Conservation (phyloP, 495 filamentous ascomycete species). For the Penicillium verhagenii region DNA sequence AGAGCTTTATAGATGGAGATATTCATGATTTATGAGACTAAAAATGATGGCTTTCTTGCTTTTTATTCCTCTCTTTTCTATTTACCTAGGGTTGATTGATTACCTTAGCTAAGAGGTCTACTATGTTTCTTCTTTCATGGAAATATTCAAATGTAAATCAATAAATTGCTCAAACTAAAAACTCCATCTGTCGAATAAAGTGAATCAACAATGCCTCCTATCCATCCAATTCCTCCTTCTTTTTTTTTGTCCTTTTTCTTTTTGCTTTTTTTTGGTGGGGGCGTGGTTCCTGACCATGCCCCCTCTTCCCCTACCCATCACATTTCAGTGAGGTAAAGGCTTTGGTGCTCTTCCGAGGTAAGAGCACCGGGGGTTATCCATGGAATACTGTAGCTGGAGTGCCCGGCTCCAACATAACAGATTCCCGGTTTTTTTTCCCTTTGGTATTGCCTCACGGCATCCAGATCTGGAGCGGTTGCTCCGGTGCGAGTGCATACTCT, state of each 20-base stretch:
- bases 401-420: constrained; percentile 3
- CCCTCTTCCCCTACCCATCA: neutral
- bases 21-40: constrained; percentile 1
- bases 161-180: neutral
- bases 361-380: neutral
- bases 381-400: neutral
- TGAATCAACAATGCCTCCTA: neutral
- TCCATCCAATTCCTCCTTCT: neutral
- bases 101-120: neutral
- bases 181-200: neutral
- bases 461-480: neutral
- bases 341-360: neutral
- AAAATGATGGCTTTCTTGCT: neutral
- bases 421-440: neutral
- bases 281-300: neutral
- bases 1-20: neutral
- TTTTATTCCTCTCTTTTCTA: neutral
- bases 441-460: neutral
- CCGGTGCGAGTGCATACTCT: neutral
- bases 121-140: neutral
- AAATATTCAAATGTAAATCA: neutral
- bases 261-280: neutral
- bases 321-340: neutral
- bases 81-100: neutral
- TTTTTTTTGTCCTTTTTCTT: neutral